Evolutionary conservation across 345 rosid species (phyloP).

Genomic region (Gossypium bickii): DNA sequence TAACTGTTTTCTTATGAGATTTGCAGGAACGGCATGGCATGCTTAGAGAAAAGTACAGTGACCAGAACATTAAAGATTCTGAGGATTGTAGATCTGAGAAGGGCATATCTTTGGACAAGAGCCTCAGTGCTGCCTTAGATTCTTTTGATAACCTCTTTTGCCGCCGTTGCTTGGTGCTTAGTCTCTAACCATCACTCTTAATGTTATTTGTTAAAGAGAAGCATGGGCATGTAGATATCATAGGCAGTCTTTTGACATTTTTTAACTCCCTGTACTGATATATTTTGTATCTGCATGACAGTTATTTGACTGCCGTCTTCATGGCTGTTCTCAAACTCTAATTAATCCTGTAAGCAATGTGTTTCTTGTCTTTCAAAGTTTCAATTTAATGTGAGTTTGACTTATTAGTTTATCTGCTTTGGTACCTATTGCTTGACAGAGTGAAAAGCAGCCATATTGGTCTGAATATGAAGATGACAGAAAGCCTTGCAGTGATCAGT

Average conservation of each 20-base stretch:
- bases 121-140: slow-evolving; percentile 88
- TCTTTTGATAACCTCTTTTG: slow-evolving; percentile 98
- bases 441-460: slow-evolving; percentile 77
- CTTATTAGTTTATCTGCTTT: slow-evolving; percentile 24
- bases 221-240: not conserved
- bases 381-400: slow-evolving; percentile 5
- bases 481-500: slow-evolving; percentile 82
- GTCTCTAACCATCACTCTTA: slow-evolving; percentile 18
- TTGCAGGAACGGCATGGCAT: slow-evolving; percentile 71
- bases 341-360: slow-evolving; percentile 68
- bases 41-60: slow-evolving; percentile 51
- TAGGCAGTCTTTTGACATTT: slow-evolving; percentile 15
- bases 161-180: slow-evolving; percentile 90
- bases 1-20: slow-evolving; percentile 13
- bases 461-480: slow-evolving; percentile 77
- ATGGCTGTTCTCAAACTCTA: slow-evolving; percentile 93
- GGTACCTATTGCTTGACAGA: slow-evolving; percentile 47
- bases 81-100: slow-evolving; percentile 41
- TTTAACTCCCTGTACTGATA: slow-evolving; percentile 20
- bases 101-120: slow-evolving; percentile 67
- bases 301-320: slow-evolving; percentile 97
- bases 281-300: slow-evolving; percentile 35
- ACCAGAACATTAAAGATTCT: slow-evolving; percentile 36
- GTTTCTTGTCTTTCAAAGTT: not conserved
- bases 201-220: slow-evolving; percentile 1